Conservation (phyloP, 2,329 filamentous ascomycete genomes). For the Eutypella sp. region DNA sequence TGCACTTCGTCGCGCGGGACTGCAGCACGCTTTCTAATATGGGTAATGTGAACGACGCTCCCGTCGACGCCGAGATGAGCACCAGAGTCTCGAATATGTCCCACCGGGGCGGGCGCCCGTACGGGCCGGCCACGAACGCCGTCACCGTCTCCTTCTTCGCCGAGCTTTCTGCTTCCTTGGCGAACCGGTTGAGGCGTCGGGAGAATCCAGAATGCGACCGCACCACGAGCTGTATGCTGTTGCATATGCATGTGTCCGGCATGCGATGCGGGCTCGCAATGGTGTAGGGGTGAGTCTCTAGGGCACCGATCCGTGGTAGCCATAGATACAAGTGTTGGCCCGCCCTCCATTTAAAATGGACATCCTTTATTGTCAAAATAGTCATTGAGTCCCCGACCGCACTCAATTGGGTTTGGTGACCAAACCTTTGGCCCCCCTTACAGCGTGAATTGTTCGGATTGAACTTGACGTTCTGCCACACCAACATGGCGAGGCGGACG, state of each 20-base stretch:
- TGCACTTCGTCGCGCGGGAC: constrained; percentile 38
- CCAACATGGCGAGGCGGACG: constrained; percentile 42
- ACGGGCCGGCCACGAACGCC: constrained; percentile 52
- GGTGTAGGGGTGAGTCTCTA: constrained; percentile 58
- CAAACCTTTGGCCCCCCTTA: constrained; percentile 43
- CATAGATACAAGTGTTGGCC: constrained; percentile 59
- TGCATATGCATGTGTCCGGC: constrained; percentile 49
- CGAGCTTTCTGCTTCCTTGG: constrained; percentile 29
- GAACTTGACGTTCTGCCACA: constrained; percentile 49
- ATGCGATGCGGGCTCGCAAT: constrained; percentile 52
- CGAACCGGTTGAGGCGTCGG: constrained; percentile 44
- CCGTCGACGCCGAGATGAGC: constrained; percentile 57
- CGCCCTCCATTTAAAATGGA: constrained; percentile 53
- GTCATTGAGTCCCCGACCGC: constrained; percentile 49
- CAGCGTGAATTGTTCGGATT: constrained; percentile 37
- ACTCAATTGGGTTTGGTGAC: constrained; percentile 46
- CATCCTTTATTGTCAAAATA: constrained; percentile 54
- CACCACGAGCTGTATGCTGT: constrained; percentile 55
- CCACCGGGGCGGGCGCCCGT: constrained; percentile 50
- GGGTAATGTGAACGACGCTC: constrained; percentile 57
- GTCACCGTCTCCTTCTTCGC: constrained; percentile 31
- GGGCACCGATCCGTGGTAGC: constrained; percentile 47
- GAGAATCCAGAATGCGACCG: constrained; percentile 55
- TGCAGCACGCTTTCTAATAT: constrained; percentile 52
- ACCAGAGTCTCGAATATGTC: constrained; percentile 55